Evolutionary conservation across 106 monocot species (phyloP), one percentile per base, ranked within the genome.

Genomic region (Xerophyta viscosa): DNA sequence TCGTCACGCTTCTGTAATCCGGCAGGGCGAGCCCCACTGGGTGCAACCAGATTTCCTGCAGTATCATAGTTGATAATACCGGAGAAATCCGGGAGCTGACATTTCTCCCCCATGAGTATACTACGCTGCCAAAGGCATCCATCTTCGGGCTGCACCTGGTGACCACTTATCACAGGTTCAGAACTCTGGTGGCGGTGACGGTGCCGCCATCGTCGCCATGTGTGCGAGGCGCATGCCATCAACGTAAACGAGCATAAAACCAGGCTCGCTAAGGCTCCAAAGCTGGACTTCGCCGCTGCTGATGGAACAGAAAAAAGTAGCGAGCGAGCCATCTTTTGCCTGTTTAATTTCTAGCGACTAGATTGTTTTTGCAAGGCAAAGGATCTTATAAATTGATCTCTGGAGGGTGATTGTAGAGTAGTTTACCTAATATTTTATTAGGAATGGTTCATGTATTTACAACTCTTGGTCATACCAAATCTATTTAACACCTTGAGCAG

Each of bases 81-180:
- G 8, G 53, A 54, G 53, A 31, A 54, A 20, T 54, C 53, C 0
- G 53, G 54, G 2, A 54, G 54, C 18, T 54, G 54, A 20, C 54
- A 54, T 22, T 54, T 54, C 54, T 22, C 54, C 36, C 54, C 54
- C 54, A 33, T 54, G 31, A 54, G 31, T 8, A 54, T 54, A 18
- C 52, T 29, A 26, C 14, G 25, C 52, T 53, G 52, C 52, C 52
- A 53, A 29, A 53, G 17, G 28, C 52, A 53, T 3, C 29, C 52
- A 14, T 17, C 28, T 29, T 53, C 52, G 3, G 52, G 52, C 52
- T 31, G 52, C 14, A 53, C 28, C 28, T 53, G 52, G 27, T 53
- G 52, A 15, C 27, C 29, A 19, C 52, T 53, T 29, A 53, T 53
- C 11, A 29, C 28, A 6, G 52, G 29, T 12, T 31, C 15, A 0